Base-by-base conservation (phyloP, 2,329 filamentous ascomycete genomes). In the Colletotrichum tabaci region DNA sequence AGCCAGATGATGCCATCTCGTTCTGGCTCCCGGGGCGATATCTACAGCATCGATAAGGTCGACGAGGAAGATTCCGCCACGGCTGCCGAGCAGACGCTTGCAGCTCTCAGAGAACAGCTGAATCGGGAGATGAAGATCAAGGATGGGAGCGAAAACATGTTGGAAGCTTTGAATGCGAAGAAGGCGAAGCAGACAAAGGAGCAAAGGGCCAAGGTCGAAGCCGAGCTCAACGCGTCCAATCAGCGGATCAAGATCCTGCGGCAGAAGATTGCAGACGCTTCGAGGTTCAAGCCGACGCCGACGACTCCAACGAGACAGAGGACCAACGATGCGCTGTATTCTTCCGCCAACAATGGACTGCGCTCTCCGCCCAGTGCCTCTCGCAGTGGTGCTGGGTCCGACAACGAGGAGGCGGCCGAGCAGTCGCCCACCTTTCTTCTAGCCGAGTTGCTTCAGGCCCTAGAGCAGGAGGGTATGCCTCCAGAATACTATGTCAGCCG, bases 61-160 rank as follows among this genome's bases (percentile, higher is more conserved):
- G 91, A 92, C 66, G 92, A 94, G 75, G 90, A 91, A 64, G 89
- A 90, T 71, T 82, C 82, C 77, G 75, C 84, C 76, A 73, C 80
- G 18, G 87, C 87, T 12, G 87, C 91, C 16, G 94, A 97, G 80
- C 91, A 94, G 81, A 89, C 91, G 50, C 90, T 98, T 77, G 89
- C 91, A 26, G 87, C 90, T 62, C 88, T 98, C 74, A 92, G 93
- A 77, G 95, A 98, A 77, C 90, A 92, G 78, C 92, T 99, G 74
- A 96, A 95, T 76, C 96, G 97, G 78, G 97, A 99, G 84, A 92
- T 95, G 84, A 98, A 98, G 86, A 98, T 99, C 80, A 98, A 97
- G 82, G 93, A 96, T 77, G 96, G 96, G 23, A 98, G 96, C 69
- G 96, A 99, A 85, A 99, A 99, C 80, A 92, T 99, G 89, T 87